Evolutionary conservation across 106 monocot genomes (phyloP).

Genomic region (Phalaenopsis equestris): DNA sequence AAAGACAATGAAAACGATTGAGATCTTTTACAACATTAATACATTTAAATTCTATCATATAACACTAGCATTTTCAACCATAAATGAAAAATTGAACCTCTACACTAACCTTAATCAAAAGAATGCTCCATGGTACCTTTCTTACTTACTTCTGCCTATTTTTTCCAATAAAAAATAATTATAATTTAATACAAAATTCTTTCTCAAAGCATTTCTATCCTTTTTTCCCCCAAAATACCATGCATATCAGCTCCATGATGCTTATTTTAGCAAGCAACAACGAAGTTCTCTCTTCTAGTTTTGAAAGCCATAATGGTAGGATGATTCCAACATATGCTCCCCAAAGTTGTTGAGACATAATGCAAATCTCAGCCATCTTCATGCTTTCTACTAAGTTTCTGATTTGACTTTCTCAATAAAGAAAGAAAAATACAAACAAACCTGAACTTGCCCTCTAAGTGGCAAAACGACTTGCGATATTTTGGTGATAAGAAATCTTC

Average conservation of each 20-base stretch:
- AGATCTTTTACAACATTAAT: neutral
- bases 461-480: neutral
- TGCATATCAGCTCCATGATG: neutral
- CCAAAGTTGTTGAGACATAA: neutral
- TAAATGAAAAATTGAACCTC: slow-evolving; percentile 1
- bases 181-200: neutral
- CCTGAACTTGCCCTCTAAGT: neutral
- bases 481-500: neutral
- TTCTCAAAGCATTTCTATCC: neutral
- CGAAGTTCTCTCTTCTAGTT: neutral
- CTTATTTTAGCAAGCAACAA: neutral
- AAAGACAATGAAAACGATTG: neutral
- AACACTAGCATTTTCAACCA: neutral
- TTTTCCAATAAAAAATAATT: neutral
- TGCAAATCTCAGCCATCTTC: neutral
- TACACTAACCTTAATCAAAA: neutral
- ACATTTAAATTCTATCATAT: neutral
- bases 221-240: neutral
- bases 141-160: neutral
- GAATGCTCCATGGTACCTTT: neutral
- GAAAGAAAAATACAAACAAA: neutral
- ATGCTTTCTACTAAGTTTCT: neutral
- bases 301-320: neutral
- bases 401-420: neutral
- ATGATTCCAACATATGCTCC: neutral